These are phyloP conservation scores for Brachypodium distachyon DNA, from an alignment of 202 grass and related monocot species.

Conservation along the genomic window DNA sequence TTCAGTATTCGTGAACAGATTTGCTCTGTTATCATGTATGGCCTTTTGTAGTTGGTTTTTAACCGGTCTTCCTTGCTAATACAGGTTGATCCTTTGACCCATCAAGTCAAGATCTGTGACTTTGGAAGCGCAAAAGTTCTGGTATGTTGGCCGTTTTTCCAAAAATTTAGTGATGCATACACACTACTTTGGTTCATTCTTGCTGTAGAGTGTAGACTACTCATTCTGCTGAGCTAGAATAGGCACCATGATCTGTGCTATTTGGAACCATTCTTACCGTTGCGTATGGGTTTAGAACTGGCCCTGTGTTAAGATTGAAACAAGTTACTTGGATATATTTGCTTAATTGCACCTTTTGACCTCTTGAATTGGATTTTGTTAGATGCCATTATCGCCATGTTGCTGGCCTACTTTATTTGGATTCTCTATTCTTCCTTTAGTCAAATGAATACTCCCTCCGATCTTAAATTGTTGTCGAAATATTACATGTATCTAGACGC, in stretches of 20 bases:
- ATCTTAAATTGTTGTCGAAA: too few species aligned
- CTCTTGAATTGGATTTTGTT: background rate
- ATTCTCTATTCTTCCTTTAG: background rate
- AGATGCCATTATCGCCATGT: background rate
- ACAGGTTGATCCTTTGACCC: conserved; percentile 63
- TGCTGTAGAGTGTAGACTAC: background rate
- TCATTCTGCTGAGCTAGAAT: background rate
- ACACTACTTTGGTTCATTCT: background rate
- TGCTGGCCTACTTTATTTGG: background rate
- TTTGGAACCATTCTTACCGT: background rate
- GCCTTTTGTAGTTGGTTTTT: background rate
- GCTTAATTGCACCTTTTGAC: background rate
- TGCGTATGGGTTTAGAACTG: background rate
- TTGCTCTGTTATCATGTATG: background rate
- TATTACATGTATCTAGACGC: too few species aligned
- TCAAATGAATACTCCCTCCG: background rate
- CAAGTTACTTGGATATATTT: background rate
- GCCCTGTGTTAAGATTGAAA: background rate
- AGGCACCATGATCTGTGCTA: background rate
- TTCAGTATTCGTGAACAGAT: background rate
- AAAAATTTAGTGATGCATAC: background rate
- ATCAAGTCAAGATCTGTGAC: conserved; percentile 80
- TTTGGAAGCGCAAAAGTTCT: conserved; percentile 82
- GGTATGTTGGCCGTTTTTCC: conserved; percentile 22
- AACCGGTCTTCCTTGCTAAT: conserved; percentile 3